Evolutionary conservation across 106 monocot species (phyloP), one percentile per base, ranked within the genome.

Genomic region (Vanilla planifolia): DNA sequence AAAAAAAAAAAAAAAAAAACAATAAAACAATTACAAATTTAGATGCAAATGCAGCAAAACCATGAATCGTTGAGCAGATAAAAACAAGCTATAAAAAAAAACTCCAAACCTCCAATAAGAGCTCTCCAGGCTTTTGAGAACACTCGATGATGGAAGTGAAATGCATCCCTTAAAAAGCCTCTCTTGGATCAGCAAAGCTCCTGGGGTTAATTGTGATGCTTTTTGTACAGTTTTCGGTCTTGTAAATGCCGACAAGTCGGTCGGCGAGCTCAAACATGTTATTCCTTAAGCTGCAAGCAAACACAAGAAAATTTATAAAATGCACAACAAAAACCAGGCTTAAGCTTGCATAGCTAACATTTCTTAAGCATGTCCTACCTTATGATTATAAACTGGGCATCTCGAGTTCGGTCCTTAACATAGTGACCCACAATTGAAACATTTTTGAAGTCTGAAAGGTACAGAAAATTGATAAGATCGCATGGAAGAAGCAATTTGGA

Each of bases 261-360:
- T 96, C 96, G 4, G 96, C 96, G 48, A 96, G 77, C 70, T 96
- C 96, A 68, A 96, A 96, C 96, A 96, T 96, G 32, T 96, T 96
- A 61, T 96, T 96, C 50, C 96, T 87, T 37, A 96, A 63, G 50
- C 96, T 96, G 83, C 69, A 77, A 30, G 19, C 0, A 15, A 60
- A n/a, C n/a, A n/a, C 55, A 41, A 19, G 5, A 9, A 23, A n/a
- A 40, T 1, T 30, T 19, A 32, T 30, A 46, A 45, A 6, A 32
- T 2, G 0, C 17, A 5, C 25, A 23, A 0, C 10, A 29, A 26
- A 16, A 44, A 33, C 15, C 33, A 24, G 2, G 9, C 9, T 34
- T 3, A 25, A 51, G 52, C 19, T 10, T 53, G 17, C 22, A 8
- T 15, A 23, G 33, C 0, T 36, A 42, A 8, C 19, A 36, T 41